A percentile compares a stretch with the other conserved stretches of the same genome.
Evolutionary conservation across 768 basidiomycete species (phyloP).

Genomic region (Tulasnella calospora): DNA sequence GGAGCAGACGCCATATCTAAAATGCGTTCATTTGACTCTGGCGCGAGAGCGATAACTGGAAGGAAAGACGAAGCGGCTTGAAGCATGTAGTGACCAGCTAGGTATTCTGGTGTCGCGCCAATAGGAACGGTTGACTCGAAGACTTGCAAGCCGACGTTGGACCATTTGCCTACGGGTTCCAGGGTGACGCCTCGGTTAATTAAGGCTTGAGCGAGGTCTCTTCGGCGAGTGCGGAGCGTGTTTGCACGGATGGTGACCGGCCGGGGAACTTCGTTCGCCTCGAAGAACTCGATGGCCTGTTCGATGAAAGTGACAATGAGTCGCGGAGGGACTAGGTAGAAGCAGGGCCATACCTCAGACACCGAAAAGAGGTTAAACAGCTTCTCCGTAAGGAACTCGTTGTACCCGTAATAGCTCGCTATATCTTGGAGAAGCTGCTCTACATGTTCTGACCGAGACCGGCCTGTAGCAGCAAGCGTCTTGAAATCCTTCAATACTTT

Average conservation of each 20-base stretch:
- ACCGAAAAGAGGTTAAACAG: constrained; percentile 90
- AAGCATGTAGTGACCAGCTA: constrained; percentile 99
- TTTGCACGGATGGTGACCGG: constrained; percentile 98
- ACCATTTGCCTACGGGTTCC: constrained; percentile 99
- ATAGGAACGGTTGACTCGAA: constrained; percentile 96
- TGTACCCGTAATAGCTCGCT: constrained; percentile 95
- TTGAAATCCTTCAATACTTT: constrained; percentile 69
- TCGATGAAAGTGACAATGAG: background rate
- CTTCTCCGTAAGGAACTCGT: constrained; percentile 90
- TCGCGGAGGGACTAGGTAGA: too few relatives aligned
- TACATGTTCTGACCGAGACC: constrained; percentile 86
- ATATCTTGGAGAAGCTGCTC: constrained; percentile 86
- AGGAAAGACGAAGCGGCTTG: constrained; percentile 98
- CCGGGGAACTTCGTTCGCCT: constrained; percentile 90
- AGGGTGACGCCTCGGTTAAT: constrained; percentile 95
- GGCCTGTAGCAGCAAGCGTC: constrained; percentile 57
- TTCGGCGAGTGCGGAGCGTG: constrained; percentile 85
- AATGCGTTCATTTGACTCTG: constrained; percentile 87
- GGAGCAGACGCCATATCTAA: constrained; percentile 99
- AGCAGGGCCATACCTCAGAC: constrained; percentile 59
- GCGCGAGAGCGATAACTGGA: constrained; percentile 93
- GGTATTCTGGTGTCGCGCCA: constrained; percentile 95
- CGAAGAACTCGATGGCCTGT: constrained; percentile 96
- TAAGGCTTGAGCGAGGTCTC: constrained; percentile 89
- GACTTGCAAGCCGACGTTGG: constrained; percentile 96